Conservation (phyloP, 148 eudicot genomes). For the Agrostemma githago region DNA sequence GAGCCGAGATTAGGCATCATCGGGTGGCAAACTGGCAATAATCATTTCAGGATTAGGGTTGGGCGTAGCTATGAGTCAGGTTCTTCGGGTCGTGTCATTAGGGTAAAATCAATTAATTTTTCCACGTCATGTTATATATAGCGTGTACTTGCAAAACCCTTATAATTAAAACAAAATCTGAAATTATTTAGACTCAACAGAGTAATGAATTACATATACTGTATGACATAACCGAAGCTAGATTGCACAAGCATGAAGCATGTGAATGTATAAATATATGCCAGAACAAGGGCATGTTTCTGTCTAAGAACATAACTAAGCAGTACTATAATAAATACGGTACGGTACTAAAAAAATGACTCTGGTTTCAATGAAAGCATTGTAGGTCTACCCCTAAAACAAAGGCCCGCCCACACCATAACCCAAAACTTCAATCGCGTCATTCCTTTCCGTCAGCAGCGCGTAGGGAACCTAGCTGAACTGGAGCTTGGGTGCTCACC, state of each 20-base stretch:
- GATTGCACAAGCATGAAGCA: not conserved
- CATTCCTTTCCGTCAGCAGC: constrained; percentile 96
- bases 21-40: no score
- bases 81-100: no score
- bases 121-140: no score
- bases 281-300: not conserved
- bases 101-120: no score
- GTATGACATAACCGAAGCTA: not conserved
- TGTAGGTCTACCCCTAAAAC: not conserved
- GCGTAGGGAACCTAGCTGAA: constrained; percentile 87
- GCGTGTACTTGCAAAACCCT: no score
- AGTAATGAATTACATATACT: not conserved
- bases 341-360: not conserved
- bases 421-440: not conserved
- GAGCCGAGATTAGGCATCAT: no score
- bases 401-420: not conserved
- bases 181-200: not conserved
- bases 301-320: not conserved
- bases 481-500: constrained; percentile 91
- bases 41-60: no score
- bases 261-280: not conserved
- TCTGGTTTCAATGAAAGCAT: not conserved
- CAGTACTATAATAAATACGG: not conserved
- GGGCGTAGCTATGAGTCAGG: no score
- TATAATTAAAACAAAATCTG: not conserved